Evolutionary conservation across 2,329 filamentous ascomycete genomes (phyloP).

Genomic region (Fonsecaea multimorphosa): DNA sequence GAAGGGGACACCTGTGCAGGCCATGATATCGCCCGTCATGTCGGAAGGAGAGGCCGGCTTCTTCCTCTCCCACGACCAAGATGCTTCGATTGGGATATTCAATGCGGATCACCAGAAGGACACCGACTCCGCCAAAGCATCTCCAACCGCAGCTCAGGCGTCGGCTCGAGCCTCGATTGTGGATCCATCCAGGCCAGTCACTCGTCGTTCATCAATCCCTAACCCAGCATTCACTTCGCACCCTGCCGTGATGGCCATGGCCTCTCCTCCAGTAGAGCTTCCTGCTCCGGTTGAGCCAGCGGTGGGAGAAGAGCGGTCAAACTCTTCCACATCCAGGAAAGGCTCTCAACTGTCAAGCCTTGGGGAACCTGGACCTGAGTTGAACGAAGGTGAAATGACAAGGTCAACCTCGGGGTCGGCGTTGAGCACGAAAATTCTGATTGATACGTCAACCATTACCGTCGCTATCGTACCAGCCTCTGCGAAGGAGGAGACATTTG

Average conservation of each 20-base stretch:
- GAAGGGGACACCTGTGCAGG: slow-evolving; percentile 30
- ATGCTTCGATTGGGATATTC: slow-evolving; percentile 26
- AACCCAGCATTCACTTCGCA: slow-evolving; percentile 36
- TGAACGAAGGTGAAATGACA: slow-evolving; percentile 24
- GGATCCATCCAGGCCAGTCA: slow-evolving; percentile 18
- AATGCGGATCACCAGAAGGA: slow-evolving; percentile 22
- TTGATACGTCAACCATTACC: slow-evolving; percentile 18
- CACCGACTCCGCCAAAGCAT: slow-evolving; percentile 12
- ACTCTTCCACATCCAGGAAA: slow-evolving; percentile 22
- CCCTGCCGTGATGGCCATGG: slow-evolving; percentile 36
- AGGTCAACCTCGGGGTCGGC: slow-evolving; percentile 12
- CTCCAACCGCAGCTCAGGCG: slow-evolving; percentile 3
- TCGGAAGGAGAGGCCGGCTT: slow-evolving; percentile 26
- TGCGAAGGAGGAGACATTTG: slow-evolving; percentile 24
- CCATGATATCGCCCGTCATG: slow-evolving; percentile 23
- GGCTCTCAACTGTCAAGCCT: slow-evolving; percentile 28
- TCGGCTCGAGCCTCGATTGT: slow-evolving; percentile 27
- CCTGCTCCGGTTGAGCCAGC: slow-evolving; percentile 17
- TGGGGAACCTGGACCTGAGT: slow-evolving; percentile 37
- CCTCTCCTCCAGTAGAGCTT: slow-evolving; percentile 32
- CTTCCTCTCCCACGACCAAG: slow-evolving; percentile 24
- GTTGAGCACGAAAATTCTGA: slow-evolving; percentile 21
- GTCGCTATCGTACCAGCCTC: slow-evolving; percentile 25
- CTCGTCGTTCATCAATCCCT: slow-evolving; percentile 25
- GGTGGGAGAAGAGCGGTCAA: slow-evolving; percentile 14